Evolutionary conservation across 2,329 filamentous ascomycete genomes (phyloP).

Genomic region (Aspergillus sp.): DNA sequence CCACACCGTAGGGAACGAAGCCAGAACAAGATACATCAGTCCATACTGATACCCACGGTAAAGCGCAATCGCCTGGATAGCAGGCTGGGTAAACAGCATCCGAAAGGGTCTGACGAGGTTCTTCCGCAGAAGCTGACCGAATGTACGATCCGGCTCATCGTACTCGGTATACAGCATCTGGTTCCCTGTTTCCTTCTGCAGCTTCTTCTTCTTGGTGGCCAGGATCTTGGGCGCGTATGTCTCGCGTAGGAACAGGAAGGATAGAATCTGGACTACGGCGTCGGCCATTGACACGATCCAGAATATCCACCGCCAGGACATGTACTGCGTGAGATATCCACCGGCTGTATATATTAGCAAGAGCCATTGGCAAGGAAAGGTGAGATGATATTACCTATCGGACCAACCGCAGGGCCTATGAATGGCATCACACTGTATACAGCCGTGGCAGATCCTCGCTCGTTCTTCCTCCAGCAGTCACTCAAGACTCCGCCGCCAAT

Average conservation of each 20-base stretch:
- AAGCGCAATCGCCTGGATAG: constrained; percentile 56
- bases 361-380: too few relatives aligned
- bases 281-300: constrained; percentile 64
- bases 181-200: constrained; percentile 40
- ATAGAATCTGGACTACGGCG: constrained; percentile 59
- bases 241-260: constrained; percentile 62
- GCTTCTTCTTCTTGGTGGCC: constrained; percentile 51
- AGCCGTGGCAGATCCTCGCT: constrained; percentile 62
- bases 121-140: not conserved
- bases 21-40: constrained; percentile 31
- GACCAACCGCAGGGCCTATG: constrained; percentile 64
- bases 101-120: constrained; percentile 56
- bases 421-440: constrained; percentile 64
- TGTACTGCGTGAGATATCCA: constrained; percentile 62
- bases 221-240: constrained; percentile 67
- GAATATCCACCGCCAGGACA: constrained; percentile 73
- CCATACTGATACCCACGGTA: constrained; percentile 62
- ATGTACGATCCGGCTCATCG: constrained; percentile 12
- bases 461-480: constrained; percentile 60
- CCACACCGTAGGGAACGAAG: constrained; percentile 58
- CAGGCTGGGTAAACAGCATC: constrained; percentile 58
- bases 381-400: constrained; percentile 46
- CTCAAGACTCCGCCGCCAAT: constrained; percentile 40
- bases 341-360: constrained; percentile 41
- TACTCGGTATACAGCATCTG: constrained; percentile 36